These are phyloP conservation scores for Auricularia sp. DNA, from an alignment of 768 basidiomycete genomes.

Conservation along the genomic window DNA sequence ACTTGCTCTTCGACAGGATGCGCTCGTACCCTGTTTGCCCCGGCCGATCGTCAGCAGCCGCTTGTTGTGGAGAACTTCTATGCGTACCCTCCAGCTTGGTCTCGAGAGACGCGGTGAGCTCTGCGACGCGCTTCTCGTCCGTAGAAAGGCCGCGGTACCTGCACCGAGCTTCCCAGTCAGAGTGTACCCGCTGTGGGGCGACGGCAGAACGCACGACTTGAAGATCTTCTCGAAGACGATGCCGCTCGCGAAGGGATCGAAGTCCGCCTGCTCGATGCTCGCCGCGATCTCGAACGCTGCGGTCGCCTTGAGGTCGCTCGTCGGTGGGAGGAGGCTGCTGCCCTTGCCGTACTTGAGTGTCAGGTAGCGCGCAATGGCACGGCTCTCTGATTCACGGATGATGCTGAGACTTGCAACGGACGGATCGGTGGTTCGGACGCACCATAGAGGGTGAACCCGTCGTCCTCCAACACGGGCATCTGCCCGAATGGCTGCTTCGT, in stretches of 20 bases:
- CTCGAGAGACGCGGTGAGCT: not conserved
- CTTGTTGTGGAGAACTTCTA: not conserved
- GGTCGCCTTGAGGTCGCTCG: slow-evolving; percentile 8
- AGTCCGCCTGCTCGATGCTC: slow-evolving; percentile 15
- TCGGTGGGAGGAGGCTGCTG: slow-evolving; percentile 6
- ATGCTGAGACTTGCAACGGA: not conserved
- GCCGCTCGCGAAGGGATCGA: slow-evolving; percentile 7
- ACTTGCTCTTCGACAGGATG: slow-evolving; percentile 46
- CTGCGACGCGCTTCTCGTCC: not conserved
- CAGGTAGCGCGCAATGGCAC: slow-evolving; percentile 14
- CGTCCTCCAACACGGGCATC: not conserved
- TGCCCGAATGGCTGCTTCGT: not conserved
- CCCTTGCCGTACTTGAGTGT: slow-evolving; percentile 11
- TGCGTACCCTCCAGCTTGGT: slow-evolving; percentile 12
- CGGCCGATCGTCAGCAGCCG: not conserved
- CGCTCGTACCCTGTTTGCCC: slow-evolving; percentile 33
- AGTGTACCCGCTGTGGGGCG: not conserved
- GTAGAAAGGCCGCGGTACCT: not conserved
- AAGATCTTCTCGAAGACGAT: slow-evolving; percentile 12
- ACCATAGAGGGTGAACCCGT: not conserved
- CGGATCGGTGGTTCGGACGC: not conserved
- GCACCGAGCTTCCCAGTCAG: not conserved
- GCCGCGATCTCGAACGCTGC: slow-evolving; percentile 21
- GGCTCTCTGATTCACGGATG: slow-evolving; percentile 7
- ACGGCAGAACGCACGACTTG: slow-evolving; percentile 6